Evolutionary conservation across 2,329 filamentous ascomycete species (phyloP).

Genomic region (Hypoxylon sp.): DNA sequence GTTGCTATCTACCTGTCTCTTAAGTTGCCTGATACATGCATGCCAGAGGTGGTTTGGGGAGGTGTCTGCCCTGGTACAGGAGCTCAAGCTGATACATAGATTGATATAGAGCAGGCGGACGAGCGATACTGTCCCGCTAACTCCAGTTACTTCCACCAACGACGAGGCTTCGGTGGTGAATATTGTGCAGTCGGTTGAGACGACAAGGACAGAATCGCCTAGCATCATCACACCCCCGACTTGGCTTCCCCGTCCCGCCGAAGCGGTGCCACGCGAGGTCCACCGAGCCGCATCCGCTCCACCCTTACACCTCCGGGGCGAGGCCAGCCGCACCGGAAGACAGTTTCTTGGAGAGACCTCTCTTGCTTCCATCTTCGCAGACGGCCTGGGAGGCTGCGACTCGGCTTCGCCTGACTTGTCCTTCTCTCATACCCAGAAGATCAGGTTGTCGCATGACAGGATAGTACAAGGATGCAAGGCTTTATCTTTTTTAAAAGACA

Average conservation of each 20-base stretch:
- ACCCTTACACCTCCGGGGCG: slow-evolving; percentile 37
- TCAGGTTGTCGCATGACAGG: slow-evolving; percentile 43
- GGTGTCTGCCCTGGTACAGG: too few relatives aligned
- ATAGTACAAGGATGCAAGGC: slow-evolving; percentile 45
- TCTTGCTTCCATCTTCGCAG: slow-evolving; percentile 44
- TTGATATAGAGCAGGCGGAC: slow-evolving; percentile 32
- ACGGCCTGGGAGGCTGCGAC: slow-evolving; percentile 43
- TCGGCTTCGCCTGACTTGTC: slow-evolving; percentile 39
- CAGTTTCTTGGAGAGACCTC: slow-evolving; percentile 46
- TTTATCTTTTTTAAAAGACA: slow-evolving; percentile 45
- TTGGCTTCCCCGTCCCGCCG: slow-evolving; percentile 14
- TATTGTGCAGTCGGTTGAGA: slow-evolving; percentile 37
- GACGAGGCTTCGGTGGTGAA: slow-evolving; percentile 28
- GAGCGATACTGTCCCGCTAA: slow-evolving; percentile 30
- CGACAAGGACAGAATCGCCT: slow-evolving; percentile 10
- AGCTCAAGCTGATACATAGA: slow-evolving; percentile 4
- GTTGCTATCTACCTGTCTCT: background rate
- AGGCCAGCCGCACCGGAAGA: slow-evolving; percentile 33
- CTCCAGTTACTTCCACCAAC: slow-evolving; percentile 34
- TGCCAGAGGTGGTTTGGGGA: too few relatives aligned
- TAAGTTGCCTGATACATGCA: too few relatives aligned
- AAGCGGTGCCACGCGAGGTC: slow-evolving; percentile 31
- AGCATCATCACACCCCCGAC: slow-evolving; percentile 9
- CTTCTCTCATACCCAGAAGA: slow-evolving; percentile 35
- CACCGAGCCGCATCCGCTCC: slow-evolving; percentile 46